Percentiles rank a stretch among this genome's conserved stretches.
Conservation (phyloP, 2,329 filamentous ascomycete genomes). For the Apiospora koreana region DNA sequence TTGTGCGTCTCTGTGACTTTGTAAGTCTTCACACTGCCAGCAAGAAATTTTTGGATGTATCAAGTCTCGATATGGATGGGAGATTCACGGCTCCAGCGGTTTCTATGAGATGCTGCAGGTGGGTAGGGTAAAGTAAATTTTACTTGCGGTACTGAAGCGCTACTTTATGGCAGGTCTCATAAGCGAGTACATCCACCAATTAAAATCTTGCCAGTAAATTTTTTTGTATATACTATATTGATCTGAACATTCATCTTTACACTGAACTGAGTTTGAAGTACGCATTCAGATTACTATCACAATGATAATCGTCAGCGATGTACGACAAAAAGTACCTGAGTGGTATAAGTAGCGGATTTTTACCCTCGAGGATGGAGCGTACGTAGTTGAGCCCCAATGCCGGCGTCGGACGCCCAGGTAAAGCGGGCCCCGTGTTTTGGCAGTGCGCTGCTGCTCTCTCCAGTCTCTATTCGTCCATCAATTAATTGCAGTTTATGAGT, state of each 20-base stretch:
- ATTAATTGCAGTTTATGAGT: not conserved
- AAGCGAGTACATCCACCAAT: not conserved
- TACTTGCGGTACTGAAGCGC: not conserved
- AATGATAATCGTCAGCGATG: no score
- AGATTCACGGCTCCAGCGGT: not conserved
- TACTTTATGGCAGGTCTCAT: not conserved
- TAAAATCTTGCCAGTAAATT: no score
- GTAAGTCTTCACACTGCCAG: not conserved
- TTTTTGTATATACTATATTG: no score
- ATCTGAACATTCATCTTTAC: not conserved
- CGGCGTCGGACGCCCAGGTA: not conserved
- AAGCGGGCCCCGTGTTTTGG: constrained; percentile 1
- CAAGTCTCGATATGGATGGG: not conserved
- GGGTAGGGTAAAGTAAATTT: constrained; percentile 1
- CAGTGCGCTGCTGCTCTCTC: not conserved
- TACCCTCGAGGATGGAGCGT: no score
- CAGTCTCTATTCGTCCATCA: not conserved
- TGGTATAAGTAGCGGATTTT: no score
- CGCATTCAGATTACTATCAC: no score
- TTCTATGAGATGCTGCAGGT: not conserved
- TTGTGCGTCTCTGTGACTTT: not conserved
- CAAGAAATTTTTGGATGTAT: not conserved
- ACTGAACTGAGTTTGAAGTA: no score
- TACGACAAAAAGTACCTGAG: not conserved
- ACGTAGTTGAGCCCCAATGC: not conserved